Conservation (phyloP, 2,329 filamentous ascomycete genomes). For the Ilyonectria robusta region DNA sequence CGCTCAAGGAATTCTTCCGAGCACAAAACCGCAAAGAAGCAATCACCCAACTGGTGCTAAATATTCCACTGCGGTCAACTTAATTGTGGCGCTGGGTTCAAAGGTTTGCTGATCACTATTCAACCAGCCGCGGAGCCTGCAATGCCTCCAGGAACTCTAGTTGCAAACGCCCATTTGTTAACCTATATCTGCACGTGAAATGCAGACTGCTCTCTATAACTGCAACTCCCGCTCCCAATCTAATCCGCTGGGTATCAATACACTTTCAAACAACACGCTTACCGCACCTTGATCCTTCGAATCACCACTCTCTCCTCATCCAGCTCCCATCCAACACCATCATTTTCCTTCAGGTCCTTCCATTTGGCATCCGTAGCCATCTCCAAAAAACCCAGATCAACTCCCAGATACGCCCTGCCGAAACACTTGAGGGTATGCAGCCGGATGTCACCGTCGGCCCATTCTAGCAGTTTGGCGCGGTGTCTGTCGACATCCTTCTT, state of each 20-base stretch:
- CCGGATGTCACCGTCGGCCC: conserved; percentile 81
- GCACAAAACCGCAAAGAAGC: neutral
- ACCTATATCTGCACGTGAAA: neutral
- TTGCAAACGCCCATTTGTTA: neutral
- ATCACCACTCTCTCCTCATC: conserved; percentile 83
- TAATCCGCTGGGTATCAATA: conserved; percentile 23
- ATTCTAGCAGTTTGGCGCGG: conserved; percentile 83
- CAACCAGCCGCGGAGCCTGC: neutral
- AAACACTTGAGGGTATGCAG: conserved; percentile 88
- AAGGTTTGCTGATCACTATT: neutral
- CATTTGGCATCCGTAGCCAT: conserved; percentile 78
- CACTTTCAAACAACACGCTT: conserved; percentile 32
- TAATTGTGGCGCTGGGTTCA: neutral
- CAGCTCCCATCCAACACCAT: conserved; percentile 88
- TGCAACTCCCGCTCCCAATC: conserved; percentile 23
- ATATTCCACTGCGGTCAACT: neutral
- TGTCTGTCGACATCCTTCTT: conserved; percentile 84
- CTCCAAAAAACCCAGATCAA: conserved; percentile 79
- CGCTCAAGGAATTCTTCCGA: no score
- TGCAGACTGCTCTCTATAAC: conserved; percentile 12
- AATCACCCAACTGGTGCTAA: neutral
- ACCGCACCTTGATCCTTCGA: conserved; percentile 66
- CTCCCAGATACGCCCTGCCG: conserved; percentile 83
- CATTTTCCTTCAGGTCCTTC: conserved; percentile 75
- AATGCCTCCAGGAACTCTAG: neutral